These are phyloP conservation scores for Ganoderma meredithae DNA, from an alignment of 1,284 basidiomycete genomes.

Conservation along the genomic window DNA sequence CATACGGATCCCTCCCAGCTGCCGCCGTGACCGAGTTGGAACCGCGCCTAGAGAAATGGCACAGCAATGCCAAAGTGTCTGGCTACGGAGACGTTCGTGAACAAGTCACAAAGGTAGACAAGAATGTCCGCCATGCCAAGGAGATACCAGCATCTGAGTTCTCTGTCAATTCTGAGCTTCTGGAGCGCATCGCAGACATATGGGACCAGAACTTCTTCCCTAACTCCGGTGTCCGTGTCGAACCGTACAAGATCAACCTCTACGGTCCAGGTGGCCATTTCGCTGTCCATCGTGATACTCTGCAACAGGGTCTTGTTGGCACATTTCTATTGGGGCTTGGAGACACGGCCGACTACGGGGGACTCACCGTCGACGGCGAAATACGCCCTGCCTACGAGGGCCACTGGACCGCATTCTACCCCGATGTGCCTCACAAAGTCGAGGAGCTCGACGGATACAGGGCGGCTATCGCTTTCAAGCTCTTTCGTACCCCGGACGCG, in stretches of 20 bases:
- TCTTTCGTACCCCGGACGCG: slow-evolving; percentile 35
- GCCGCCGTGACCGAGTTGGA: not conserved
- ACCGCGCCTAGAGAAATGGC: slow-evolving; percentile 21
- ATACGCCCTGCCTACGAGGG: slow-evolving; percentile 25
- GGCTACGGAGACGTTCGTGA: slow-evolving; percentile 28
- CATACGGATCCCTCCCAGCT: not conserved
- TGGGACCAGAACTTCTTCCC: slow-evolving; percentile 39
- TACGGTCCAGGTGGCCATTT: slow-evolving; percentile 42
- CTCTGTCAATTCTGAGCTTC: slow-evolving; percentile 33
- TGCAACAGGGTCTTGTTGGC: slow-evolving; percentile 40
- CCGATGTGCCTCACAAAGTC: slow-evolving; percentile 46
- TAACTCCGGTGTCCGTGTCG: slow-evolving; percentile 32
- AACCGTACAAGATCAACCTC: slow-evolving; percentile 44
- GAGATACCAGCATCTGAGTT: slow-evolving; percentile 41
- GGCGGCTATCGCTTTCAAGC: slow-evolving; percentile 44
- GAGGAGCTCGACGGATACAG: slow-evolving; percentile 35
- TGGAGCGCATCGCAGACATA: slow-evolving; percentile 26
- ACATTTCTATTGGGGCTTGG: slow-evolving; percentile 26
- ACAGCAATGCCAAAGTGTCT: slow-evolving; percentile 13
- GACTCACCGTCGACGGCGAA: slow-evolving; percentile 27
- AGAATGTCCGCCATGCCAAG: slow-evolving; percentile 37
- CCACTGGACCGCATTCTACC: slow-evolving; percentile 46
- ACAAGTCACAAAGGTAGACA: slow-evolving; percentile 27
- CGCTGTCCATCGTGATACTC: slow-evolving; percentile 41
- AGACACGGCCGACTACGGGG: slow-evolving; percentile 6